Evolutionary conservation across 2,329 filamentous ascomycete species (phyloP).

Genomic region (Hypoxylon sp.): DNA sequence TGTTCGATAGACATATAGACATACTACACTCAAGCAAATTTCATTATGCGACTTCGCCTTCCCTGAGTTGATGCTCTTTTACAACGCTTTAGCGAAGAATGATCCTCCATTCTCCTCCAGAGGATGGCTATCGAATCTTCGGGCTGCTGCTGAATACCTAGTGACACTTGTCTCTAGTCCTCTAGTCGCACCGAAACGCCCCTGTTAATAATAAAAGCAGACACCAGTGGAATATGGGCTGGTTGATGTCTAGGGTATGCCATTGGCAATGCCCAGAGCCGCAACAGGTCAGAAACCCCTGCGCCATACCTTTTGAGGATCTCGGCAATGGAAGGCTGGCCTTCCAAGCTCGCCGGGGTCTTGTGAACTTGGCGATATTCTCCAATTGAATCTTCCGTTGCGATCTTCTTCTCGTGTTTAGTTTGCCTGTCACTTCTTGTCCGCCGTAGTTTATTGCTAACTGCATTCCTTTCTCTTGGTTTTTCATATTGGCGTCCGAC

Average conservation of each 20-base stretch:
- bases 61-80: not conserved
- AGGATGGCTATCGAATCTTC: not conserved
- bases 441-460: conserved; percentile 16
- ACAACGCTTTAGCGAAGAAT: conserved; percentile 2
- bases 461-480: conserved; percentile 15
- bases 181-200: conserved; percentile 31
- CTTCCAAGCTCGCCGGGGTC: conserved; percentile 22
- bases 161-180: not conserved
- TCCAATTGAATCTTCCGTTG: conserved; percentile 35
- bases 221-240: conserved; percentile 12
- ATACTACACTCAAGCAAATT: conserved; percentile 8
- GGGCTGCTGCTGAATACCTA: not conserved
- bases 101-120: not conserved
- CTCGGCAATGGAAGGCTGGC: conserved; percentile 31
- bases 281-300: conserved; percentile 36
- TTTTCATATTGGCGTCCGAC: conserved; percentile 30
- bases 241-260: conserved; percentile 7
- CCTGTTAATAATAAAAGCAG: conserved; percentile 22
- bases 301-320: conserved; percentile 33
- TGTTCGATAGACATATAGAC: conserved; percentile 9
- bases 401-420: conserved; percentile 31
- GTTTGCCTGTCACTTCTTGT: conserved; percentile 31
- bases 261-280: conserved; percentile 39
- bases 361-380: conserved; percentile 24
- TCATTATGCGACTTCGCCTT: not conserved